Conservation (phyloP, 2,329 filamentous ascomycete genomes). For the Paecilomyces sp. region DNA sequence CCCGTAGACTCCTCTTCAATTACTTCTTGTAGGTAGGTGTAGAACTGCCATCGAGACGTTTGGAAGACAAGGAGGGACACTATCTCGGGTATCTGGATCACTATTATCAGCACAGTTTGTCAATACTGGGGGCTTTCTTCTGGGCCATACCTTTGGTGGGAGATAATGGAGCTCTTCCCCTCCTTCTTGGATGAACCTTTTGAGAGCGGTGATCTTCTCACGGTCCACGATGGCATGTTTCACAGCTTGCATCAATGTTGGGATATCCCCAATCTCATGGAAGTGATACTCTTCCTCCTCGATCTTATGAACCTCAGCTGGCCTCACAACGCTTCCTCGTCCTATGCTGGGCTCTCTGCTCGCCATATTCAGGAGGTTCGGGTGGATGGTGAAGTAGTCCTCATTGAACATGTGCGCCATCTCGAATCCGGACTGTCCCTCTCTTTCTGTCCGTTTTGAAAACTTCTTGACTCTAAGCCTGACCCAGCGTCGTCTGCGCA, state of each 20-base stretch:
- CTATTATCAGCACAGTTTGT: constrained; percentile 1
- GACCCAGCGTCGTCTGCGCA: constrained; percentile 83
- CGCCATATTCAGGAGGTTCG: constrained; percentile 36
- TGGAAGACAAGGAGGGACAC: constrained; percentile 88
- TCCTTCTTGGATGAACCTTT: constrained; percentile 72
- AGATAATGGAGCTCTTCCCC: constrained; percentile 70
- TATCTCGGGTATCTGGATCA: constrained; percentile 66
- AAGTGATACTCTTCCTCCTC: constrained; percentile 36
- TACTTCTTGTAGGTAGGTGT: constrained; percentile 61
- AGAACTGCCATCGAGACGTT: constrained; percentile 69
- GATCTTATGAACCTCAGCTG: constrained; percentile 19
- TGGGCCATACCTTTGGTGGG: constrained; percentile 46
- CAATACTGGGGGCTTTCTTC: background rate
- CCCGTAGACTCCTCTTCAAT: constrained; percentile 47
- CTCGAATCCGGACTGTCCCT: constrained; percentile 29
- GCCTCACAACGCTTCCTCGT: background rate
- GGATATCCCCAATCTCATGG: constrained; percentile 58
- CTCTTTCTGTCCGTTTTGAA: constrained; percentile 9
- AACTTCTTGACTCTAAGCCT: constrained; percentile 65
- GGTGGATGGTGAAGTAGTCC: constrained; percentile 73
- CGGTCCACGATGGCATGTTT: constrained; percentile 72
- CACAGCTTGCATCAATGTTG: constrained; percentile 61
- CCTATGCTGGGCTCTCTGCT: constrained; percentile 35
- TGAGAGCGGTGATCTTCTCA: constrained; percentile 79
- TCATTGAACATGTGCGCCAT: constrained; percentile 59